Evolutionary conservation across 139 green algal genomes (phyloP), one percentile per base, ranked within the genome.

Genomic region (Micractinium sp.): DNA sequence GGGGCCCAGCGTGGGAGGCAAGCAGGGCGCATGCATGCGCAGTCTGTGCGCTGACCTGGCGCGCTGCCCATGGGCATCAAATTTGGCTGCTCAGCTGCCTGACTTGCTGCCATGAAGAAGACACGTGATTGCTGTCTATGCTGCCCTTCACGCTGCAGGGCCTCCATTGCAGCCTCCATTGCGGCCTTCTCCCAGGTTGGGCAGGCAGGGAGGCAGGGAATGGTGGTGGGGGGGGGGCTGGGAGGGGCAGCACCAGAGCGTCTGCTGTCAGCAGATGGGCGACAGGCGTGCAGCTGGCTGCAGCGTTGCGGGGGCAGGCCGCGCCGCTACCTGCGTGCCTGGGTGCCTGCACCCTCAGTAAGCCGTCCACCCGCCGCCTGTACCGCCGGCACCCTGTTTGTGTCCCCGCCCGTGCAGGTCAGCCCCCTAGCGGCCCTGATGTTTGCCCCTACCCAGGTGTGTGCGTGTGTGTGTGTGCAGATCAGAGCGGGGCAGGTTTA

Each of bases 371-470:
- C 18, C 4, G 0, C 74, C 15, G 15, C 15, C 25, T 35, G 33
- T 80, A 14, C 22, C 19, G 22, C 76, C 36, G 4, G 35, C 4
- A 19, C 23, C 61, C 76, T 60, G 23, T 15, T n/a, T 61, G 20
- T n/a, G 27, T 63, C 60, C n/a, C 20, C 35, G 19, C 0, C 27
- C 38, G 1, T 67, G 63, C 83, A 87, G 35, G 86, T 92, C 38
- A 89, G 47, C 29, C 91, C 90, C 3, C 75, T 94, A 74, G 93
- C 91, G 23, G 90, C 88, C 41, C 53, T 77, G 35, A 89, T 95
- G 67, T 90, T 93, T 31, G 88, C 88, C 16, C 93, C 93, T 36
- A 95, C 93, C 0, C 85, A 93, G 88, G 47, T 95, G 22, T 95
- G 47, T 56, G 47, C 47, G 47, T 56, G 47, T 56, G 47, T 56